These are phyloP conservation scores for Dinochytrium kinnereticum DNA, from an alignment of 371 early-diverging fungal genomes.

Conservation along the genomic window DNA sequence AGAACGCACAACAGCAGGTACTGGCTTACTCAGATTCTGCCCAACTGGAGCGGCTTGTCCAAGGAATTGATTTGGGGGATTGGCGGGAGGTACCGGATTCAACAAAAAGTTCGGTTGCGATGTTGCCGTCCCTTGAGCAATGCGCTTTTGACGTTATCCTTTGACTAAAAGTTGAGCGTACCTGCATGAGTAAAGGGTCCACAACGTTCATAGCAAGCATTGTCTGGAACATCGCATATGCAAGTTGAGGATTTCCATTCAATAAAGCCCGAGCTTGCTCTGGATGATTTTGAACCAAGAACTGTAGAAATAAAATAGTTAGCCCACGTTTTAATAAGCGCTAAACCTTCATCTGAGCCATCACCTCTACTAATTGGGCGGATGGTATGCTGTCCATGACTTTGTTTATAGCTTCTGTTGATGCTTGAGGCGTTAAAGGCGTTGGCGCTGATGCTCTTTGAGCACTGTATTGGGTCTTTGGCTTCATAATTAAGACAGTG, in stretches of 20 bases:
- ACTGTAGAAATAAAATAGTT: slow-evolving; percentile 23
- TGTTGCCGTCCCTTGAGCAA: neutral
- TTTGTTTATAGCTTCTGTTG: slow-evolving; percentile 45
- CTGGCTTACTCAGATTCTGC: slow-evolving; percentile 13
- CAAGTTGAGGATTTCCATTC: slow-evolving; percentile 77
- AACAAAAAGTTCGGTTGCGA: neutral
- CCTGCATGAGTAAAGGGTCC: slow-evolving; percentile 77
- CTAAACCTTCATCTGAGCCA: slow-evolving; percentile 77
- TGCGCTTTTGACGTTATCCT: neutral
- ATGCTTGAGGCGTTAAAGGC: slow-evolving; percentile 23
- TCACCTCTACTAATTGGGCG: slow-evolving; percentile 71
- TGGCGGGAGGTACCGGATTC: neutral
- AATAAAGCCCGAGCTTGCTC: slow-evolving; percentile 74
- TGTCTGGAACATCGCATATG: slow-evolving; percentile 87
- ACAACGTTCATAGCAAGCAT: slow-evolving; percentile 83
- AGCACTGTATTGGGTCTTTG: neutral
- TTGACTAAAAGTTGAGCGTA: slow-evolving; percentile 35
- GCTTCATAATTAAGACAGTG: neutral
- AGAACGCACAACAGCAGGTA: neutral
- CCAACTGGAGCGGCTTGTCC: neutral
- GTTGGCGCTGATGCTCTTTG: neutral
- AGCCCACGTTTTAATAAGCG: neutral
- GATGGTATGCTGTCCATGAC: slow-evolving; percentile 73
- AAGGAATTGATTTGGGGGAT: neutral
- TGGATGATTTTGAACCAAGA: slow-evolving; percentile 62